A percentile compares a stretch with the other conserved stretches of the same genome.
These are phyloP conservation scores for Auricularia heimuer DNA, from an alignment of 768 basidiomycete genomes.

Conservation along the genomic window DNA sequence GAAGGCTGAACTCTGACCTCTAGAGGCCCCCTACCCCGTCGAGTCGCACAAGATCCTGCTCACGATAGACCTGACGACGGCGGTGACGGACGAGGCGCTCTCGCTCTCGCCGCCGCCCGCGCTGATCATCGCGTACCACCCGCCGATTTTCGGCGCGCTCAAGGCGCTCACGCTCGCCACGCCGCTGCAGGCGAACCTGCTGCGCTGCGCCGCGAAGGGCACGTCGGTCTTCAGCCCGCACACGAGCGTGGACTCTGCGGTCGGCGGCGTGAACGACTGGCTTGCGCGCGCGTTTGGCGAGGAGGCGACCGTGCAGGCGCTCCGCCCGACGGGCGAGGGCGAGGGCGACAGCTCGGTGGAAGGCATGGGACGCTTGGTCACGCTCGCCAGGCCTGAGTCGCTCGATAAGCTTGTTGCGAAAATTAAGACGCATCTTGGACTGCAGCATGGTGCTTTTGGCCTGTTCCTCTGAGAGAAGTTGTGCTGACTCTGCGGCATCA, in stretches of 20 bases:
- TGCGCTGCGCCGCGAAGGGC: slow-evolving; percentile 71
- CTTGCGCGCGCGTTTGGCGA: slow-evolving; percentile 37
- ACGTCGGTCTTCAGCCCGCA: slow-evolving; percentile 85
- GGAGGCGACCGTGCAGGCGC: slow-evolving; percentile 36
- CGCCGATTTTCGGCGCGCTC: slow-evolving; percentile 70
- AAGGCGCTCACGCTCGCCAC: slow-evolving; percentile 67
- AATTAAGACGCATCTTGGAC: slow-evolving; percentile 58
- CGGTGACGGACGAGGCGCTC: slow-evolving; percentile 62
- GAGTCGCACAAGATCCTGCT: slow-evolving; percentile 27
- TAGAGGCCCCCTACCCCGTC: slow-evolving; percentile 28
- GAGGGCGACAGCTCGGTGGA: slow-evolving; percentile 15
- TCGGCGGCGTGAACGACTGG: slow-evolving; percentile 88
- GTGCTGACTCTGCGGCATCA: slow-evolving; percentile 8
- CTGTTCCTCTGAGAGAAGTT: slow-evolving; percentile 11
- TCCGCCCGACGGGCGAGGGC: slow-evolving; percentile 24
- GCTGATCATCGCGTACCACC: slow-evolving; percentile 76
- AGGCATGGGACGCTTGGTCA: slow-evolving; percentile 62
- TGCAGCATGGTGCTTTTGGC: slow-evolving; percentile 45
- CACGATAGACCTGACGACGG: slow-evolving; percentile 49
- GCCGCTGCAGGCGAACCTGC: slow-evolving; percentile 69
- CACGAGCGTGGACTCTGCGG: slow-evolving; percentile 75
- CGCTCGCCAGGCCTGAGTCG: slow-evolving; percentile 43
- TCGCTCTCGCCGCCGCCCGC: slow-evolving; percentile 36
- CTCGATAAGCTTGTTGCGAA: slow-evolving; percentile 53
- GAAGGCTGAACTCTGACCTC: background rate